A percentile compares a stretch with the other conserved stretches of the same genome.
phyloP scores from a whole-genome alignment of 2,329 filamentous ascomycete species.

The Cercospora zeina region DNA sequence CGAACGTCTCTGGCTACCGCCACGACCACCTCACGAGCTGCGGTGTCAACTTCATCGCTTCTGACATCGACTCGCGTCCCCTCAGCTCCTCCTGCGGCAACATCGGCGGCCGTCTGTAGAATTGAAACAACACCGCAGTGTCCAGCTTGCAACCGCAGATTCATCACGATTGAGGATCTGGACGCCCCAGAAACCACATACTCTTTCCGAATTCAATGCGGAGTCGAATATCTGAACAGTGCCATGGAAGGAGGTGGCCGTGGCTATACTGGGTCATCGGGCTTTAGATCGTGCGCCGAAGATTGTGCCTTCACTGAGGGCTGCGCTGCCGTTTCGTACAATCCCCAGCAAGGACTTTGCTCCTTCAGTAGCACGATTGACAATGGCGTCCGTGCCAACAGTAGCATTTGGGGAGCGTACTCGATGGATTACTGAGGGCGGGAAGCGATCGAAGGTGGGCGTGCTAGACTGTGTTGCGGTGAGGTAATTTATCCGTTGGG shows the following conservation, averaged over 20 bases:
- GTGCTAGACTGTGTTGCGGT: too few species aligned
- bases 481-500: too few species aligned
- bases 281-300: constrained; percentile 31
- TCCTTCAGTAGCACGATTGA: constrained; percentile 12
- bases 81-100: not conserved
- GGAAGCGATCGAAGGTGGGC: too few species aligned
- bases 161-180: constrained; percentile 17
- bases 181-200: constrained; percentile 11
- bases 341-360: constrained; percentile 9
- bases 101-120: not conserved
- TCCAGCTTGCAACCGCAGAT: constrained; percentile 27
- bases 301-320: constrained; percentile 28
- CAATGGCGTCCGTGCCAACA: not conserved
- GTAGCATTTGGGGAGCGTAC: constrained; percentile 7
- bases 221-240: constrained; percentile 34
- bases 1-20: not conserved
- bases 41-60: not conserved
- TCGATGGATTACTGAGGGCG: not conserved
- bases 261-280: not conserved
- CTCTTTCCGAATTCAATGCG: constrained; percentile 31
- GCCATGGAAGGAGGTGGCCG: constrained; percentile 26
- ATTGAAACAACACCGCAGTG: constrained; percentile 19
- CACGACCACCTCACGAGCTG: not conserved
- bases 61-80: not conserved
- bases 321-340: constrained; percentile 34